Evolutionary conservation across 805 yeast genomes (phyloP).

Genomic region (Saccharomycopsis javanensis): DNA sequence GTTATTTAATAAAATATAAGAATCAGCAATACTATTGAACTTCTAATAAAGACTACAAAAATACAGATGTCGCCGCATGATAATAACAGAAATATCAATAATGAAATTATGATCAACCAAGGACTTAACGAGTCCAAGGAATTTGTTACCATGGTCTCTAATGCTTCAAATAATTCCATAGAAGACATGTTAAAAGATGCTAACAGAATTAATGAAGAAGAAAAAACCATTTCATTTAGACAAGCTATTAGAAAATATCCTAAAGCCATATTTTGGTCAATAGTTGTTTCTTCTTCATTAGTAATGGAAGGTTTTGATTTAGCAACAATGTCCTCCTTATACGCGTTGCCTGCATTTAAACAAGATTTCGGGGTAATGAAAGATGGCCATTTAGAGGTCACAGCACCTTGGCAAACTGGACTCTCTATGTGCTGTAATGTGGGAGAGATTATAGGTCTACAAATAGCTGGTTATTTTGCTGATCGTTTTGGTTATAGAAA

Average conservation of each 20-base stretch:
- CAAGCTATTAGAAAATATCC: constrained; percentile 33
- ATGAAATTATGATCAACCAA: neutral
- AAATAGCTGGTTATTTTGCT: constrained; percentile 34
- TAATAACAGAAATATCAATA: neutral
- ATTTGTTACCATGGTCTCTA: neutral
- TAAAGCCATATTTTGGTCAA: constrained; percentile 33
- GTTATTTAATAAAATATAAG: too few relatives aligned
- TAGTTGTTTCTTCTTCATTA: constrained; percentile 34
- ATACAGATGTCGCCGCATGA: neutral
- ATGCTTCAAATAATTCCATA: neutral
- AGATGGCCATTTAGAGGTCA: constrained; percentile 26
- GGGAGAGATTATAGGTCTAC: constrained; percentile 39
- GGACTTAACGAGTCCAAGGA: neutral
- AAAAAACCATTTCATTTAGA: constrained; percentile 28
- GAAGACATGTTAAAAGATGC: constrained; percentile 10
- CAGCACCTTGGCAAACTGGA: constrained; percentile 36
- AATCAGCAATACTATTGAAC: too few relatives aligned
- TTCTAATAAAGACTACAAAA: neutral
- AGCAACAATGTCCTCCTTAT: constrained; percentile 33
- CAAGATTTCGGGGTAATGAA: constrained; percentile 32
- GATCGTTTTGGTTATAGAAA: constrained; percentile 39
- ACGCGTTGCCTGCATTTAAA: constrained; percentile 37
- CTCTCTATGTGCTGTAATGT: constrained; percentile 24
- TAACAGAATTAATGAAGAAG: constrained; percentile 21
- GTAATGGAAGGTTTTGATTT: constrained; percentile 43